Conservation (phyloP, 129 eudicot genomes). For the Sambucus nigra region DNA sequence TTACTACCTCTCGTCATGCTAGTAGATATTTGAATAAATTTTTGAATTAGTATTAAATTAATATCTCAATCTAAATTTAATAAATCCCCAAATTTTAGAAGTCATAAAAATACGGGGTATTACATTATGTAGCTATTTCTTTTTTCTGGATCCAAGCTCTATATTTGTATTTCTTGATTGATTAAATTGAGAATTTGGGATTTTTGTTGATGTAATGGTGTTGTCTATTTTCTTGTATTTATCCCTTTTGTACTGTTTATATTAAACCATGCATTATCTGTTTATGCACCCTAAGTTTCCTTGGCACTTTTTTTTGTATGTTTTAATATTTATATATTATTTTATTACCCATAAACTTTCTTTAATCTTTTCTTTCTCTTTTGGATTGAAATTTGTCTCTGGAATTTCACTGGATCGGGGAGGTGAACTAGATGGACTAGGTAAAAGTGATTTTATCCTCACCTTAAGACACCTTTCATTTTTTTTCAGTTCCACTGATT, state of each 20-base stretch:
- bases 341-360: background rate
- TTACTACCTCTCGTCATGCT: too few relatives aligned
- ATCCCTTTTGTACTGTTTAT: background rate
- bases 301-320: background rate
- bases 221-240: background rate
- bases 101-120: too few relatives aligned
- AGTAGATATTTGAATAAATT: too few relatives aligned
- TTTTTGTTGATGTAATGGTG: background rate
- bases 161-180: background rate
- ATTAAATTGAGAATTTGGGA: background rate
- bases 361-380: conserved; percentile 8
- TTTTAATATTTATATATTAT: background rate
- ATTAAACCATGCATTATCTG: background rate
- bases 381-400: background rate
- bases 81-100: too few relatives aligned
- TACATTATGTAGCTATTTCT: too few relatives aligned
- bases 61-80: too few relatives aligned
- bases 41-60: too few relatives aligned
- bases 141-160: too few relatives aligned
- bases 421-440: conserved; percentile 55
- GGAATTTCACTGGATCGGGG: conserved; percentile 8
- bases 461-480: background rate
- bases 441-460: conserved; percentile 18
- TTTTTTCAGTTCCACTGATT: background rate
- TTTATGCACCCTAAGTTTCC: background rate